Evolutionary conservation across 768 basidiomycete species (phyloP), one percentile per base, ranked within the genome.

Genomic region (Trametes meyenii): DNA sequence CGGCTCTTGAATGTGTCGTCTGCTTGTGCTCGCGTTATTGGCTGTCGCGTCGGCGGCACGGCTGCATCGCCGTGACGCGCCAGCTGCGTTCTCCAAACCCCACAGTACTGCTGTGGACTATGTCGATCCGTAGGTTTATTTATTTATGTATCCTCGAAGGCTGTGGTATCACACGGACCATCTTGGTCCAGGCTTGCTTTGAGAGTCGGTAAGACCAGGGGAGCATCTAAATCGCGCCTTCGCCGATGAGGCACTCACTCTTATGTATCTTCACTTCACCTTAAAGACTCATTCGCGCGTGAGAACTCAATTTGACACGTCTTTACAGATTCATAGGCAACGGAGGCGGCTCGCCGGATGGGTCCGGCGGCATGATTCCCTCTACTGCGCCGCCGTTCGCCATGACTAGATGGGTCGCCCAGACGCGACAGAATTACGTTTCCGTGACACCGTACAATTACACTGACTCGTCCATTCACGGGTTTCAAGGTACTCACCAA

Each of bases 351-450:
- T 83, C 83, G 0, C 88, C 89, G 1, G 85, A 89, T 65, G 83
- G 81, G 1, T 86, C 86, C 0, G 89, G 89, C 26, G 89, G 89
- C 0, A 90, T 89, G 87, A 89, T 91, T 49, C 89, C 89, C 0
- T 87, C 85, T 8, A 78, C 79, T n/a, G 85, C 84, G 5, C 89
- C 90, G 3, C 92, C 92, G 0, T 94, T 93, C 66, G 91, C 83
- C 5, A 92, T 92, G 90, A 92, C 90, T 0, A 82, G 92, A 35
- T 92, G 92, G 91, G 87, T 90, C 12, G 88, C 90, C 0, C 89
- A 90, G 72, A 92, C 88, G 10, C 82, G 88, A 60, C 76, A 84
- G 58, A 91, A 90, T 73, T 90, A 88, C 62, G 87, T 89, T 49
- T 90, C 88, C 5, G 79, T 85, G 11, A 85, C 85, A 1, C 87